phyloP scores from a whole-genome alignment of 345 rosid genomes.

The Eucalyptus erythrocorys region DNA sequence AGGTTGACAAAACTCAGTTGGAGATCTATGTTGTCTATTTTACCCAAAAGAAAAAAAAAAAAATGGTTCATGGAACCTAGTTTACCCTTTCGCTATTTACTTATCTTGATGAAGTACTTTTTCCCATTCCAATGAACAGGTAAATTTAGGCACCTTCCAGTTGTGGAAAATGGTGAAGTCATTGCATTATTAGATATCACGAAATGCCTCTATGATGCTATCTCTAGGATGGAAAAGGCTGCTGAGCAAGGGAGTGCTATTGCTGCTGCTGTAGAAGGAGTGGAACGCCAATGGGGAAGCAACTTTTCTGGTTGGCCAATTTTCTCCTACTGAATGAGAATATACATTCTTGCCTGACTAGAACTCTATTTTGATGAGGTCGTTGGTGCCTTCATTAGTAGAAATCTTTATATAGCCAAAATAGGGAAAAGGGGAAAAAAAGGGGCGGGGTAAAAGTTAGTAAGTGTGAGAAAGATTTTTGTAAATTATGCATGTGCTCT shows the following conservation, averaged over 20 bases:
- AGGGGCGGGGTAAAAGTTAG: neutral
- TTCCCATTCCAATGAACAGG: constrained; percentile 23
- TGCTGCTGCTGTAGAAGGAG: constrained; percentile 98
- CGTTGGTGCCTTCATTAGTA: neutral
- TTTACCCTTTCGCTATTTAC: neutral
- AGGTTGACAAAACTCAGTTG: neutral
- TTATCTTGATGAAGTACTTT: neutral
- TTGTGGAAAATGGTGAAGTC: constrained; percentile 98
- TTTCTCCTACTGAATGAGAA: neutral
- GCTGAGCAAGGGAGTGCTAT: constrained; percentile 97
- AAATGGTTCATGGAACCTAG: neutral
- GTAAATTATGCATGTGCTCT: neutral
- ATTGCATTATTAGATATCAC: constrained; percentile 94
- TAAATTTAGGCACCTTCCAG: constrained; percentile 95
- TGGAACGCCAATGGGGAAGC: constrained; percentile 87
- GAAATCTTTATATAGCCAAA: neutral
- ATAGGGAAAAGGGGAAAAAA: neutral
- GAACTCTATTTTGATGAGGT: neutral
- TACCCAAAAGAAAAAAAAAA: neutral
- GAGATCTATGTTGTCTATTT: neutral
- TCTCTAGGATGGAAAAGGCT: constrained; percentile 96
- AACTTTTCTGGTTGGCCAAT: constrained; percentile 47
- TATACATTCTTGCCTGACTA: neutral
- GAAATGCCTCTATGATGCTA: constrained; percentile 93
- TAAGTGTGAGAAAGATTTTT: neutral